Evolutionary conservation across 2,329 filamentous ascomycete species (phyloP).

Genomic region (Magnaporthiopsis incrustans): DNA sequence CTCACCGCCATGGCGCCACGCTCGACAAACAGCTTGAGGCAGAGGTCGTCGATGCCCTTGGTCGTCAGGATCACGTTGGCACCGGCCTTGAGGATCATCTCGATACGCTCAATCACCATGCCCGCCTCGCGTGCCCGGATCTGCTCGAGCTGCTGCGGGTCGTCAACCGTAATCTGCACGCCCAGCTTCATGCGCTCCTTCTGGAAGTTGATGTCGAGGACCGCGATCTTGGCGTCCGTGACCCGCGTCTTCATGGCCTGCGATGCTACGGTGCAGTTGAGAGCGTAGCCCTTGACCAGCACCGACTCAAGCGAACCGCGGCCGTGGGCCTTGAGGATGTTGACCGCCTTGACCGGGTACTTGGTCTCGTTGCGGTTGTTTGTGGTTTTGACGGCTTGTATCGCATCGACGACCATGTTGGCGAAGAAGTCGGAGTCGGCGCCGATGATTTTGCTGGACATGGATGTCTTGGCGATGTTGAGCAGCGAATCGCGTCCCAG

Average conservation of each 20-base stretch:
- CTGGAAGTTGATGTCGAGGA: constrained; percentile 95
- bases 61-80: constrained; percentile 95
- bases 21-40: constrained; percentile 90
- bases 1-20: constrained; percentile 91
- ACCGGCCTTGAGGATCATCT: constrained; percentile 95
- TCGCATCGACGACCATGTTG: constrained; percentile 94
- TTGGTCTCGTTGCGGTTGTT: constrained; percentile 88
- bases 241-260: constrained; percentile 96
- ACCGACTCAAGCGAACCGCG: constrained; percentile 85
- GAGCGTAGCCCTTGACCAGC: constrained; percentile 88
- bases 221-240: constrained; percentile 90
- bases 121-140: constrained; percentile 88
- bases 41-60: constrained; percentile 96
- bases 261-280: constrained; percentile 97
- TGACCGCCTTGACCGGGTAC: constrained; percentile 98
- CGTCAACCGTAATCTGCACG: constrained; percentile 96
- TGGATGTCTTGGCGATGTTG: constrained; percentile 96
- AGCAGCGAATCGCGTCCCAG: constrained; percentile 84
- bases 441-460: constrained; percentile 99
- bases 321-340: constrained; percentile 96
- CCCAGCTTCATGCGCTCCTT: constrained; percentile 99
- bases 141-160: constrained; percentile 94
- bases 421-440: constrained; percentile 94
- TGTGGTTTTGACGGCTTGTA: constrained; percentile 86
- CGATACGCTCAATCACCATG: constrained; percentile 87